phyloP scores from a whole-genome alignment of 148 eudicot species.

The Hydrangea macrophylla region DNA sequence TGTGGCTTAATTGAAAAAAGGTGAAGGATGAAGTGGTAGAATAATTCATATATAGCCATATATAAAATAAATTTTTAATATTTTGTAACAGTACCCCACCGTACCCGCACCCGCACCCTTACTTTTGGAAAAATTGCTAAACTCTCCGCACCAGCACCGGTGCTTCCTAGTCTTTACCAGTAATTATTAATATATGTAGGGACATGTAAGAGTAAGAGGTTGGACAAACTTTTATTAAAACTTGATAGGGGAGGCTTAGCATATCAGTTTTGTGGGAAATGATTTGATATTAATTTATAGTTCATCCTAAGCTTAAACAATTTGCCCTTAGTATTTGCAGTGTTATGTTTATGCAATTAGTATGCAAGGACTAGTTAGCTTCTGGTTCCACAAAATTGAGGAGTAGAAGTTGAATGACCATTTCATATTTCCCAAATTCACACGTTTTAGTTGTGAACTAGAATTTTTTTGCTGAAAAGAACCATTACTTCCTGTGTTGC shows the following conservation, averaged over 20 bases:
- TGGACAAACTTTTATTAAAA: background rate
- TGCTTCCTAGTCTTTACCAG: no score
- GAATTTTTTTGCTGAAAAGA: background rate
- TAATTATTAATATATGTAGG: no score
- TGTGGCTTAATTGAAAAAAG: no score
- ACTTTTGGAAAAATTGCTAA: no score
- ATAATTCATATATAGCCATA: no score
- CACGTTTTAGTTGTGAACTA: background rate
- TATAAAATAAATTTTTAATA: no score
- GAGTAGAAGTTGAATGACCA: background rate
- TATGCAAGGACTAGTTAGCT: background rate
- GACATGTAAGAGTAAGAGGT: background rate
- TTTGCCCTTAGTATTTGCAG: background rate
- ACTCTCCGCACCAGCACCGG: no score
- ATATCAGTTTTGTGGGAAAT: background rate
- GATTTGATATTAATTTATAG: no score
- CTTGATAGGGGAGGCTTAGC: background rate
- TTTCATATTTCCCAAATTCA: background rate
- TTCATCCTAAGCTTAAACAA: background rate
- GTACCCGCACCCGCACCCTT: no score
- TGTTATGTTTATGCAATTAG: background rate
- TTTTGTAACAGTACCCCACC: no score
- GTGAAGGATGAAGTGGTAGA: no score
- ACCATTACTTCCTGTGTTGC: no score
- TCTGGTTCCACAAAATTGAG: background rate